Base-by-base conservation (phyloP, 352 stramenopile species). In the Phytophthora pistaciae region DNA sequence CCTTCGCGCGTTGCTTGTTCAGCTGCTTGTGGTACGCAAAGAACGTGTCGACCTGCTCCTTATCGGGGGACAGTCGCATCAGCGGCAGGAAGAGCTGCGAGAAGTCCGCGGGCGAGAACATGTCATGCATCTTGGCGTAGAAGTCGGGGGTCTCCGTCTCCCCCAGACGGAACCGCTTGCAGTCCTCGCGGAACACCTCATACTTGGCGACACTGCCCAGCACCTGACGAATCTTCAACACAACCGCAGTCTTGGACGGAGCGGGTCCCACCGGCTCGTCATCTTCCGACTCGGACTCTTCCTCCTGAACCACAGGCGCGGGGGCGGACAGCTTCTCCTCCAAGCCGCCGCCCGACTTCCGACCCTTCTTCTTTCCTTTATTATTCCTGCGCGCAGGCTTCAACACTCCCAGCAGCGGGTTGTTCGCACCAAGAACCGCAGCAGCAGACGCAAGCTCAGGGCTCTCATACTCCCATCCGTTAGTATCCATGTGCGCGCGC, bases 131-230 rank as follows among this genome's bases (percentile, higher is more conserved):
- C 60, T 91, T 91, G 56, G 71, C 65, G 62, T 96, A 96, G 42
- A 96, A 96, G 14, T 78, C 75, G 5, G 87, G 76, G n/a, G 92
- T 59, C 38, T 92, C 83, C 20, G 69, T 66, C 29, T 93, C 80
- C 0, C 72, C 79, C 18, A 84, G 29, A 3, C 87, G 88, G 60
- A 91, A 96, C 21, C 84, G 74, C 61, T 87, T 91, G 70, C 90
- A 96, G 27, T 83, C 76, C 66, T 94, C 82, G 0, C 90, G 84
- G 54, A 96, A 95, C 3, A 93, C 82, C 49, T 95, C 87, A 64
- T 95, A 96, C 72, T 94, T 95, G 21, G 85, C 86, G 52, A 92
- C 86, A 49, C 79, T 93, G 36, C 90, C 90, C 2, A 96, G 76
- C 10, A 86, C 77, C 50, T 94, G 85, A 14, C 87, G 82, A 44